Conservation (phyloP, 108 stramenopile genomes). For the Cyclotella kingstonii region DNA sequence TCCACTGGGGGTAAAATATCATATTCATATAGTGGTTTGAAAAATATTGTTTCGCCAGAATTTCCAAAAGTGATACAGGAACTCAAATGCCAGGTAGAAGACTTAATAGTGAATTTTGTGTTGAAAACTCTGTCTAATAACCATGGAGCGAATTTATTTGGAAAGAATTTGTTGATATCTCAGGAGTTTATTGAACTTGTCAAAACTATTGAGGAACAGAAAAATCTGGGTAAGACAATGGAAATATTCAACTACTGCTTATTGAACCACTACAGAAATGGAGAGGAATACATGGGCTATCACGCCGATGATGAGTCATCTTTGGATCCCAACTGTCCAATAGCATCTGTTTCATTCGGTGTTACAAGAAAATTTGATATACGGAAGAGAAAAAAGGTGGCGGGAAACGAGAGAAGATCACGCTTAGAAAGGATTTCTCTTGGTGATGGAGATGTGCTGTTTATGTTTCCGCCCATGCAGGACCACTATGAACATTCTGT, state of each 20-base stretch:
- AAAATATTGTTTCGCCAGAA: constrained; percentile 28
- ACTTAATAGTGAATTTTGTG: constrained; percentile 20
- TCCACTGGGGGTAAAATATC: constrained; percentile 17
- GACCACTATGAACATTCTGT: constrained; percentile 29
- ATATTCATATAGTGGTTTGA: constrained; percentile 41
- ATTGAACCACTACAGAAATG: constrained; percentile 36
- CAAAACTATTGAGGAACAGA: constrained; percentile 1
- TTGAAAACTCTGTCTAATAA: constrained; percentile 2
- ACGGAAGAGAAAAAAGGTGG: constrained; percentile 19
- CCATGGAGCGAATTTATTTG: background rate
- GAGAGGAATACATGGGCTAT: constrained; percentile 38
- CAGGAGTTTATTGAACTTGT: constrained; percentile 19
- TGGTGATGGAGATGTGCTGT: constrained; percentile 31
- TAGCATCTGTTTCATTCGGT: constrained; percentile 35
- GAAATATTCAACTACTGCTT: constrained; percentile 40
- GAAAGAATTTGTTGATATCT: constrained; percentile 11
- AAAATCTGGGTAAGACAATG: background rate
- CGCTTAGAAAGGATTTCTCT: constrained; percentile 30
- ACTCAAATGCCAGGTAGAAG: constrained; percentile 32
- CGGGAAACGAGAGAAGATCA: constrained; percentile 3
- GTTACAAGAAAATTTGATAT: constrained; percentile 38
- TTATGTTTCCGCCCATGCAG: constrained; percentile 46
- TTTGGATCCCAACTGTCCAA: constrained; percentile 18
- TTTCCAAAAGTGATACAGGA: constrained; percentile 23
- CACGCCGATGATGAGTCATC: constrained; percentile 35